Evolutionary conservation across 2,329 filamentous ascomycete species (phyloP).

Genomic region (Ophiocordyceps camponoti-leonardi): DNA sequence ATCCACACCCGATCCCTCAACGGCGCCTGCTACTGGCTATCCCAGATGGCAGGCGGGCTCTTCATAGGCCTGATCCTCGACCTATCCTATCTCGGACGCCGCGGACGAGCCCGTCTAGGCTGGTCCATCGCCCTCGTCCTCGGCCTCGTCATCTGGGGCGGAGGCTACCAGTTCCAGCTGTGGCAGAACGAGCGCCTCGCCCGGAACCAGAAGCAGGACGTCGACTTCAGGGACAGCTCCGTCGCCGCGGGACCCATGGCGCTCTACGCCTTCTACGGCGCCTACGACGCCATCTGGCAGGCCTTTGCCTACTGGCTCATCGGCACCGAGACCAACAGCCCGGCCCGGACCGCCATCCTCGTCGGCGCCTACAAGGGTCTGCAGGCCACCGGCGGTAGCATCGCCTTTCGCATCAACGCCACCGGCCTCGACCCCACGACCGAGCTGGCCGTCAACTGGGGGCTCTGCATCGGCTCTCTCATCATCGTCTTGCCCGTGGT

Average conservation of each 20-base stretch:
- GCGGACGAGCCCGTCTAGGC: slow-evolving; percentile 25
- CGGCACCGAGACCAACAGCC: slow-evolving; percentile 24
- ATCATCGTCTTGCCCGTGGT: slow-evolving; percentile 24
- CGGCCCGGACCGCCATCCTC: slow-evolving; percentile 21
- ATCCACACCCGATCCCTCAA: slow-evolving; percentile 36
- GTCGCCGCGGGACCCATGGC: slow-evolving; percentile 46
- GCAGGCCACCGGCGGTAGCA: slow-evolving; percentile 23
- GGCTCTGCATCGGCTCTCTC: slow-evolving; percentile 24
- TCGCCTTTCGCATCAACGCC: slow-evolving; percentile 27
- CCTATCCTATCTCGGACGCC: slow-evolving; percentile 21
- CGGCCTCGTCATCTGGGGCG: slow-evolving; percentile 37
- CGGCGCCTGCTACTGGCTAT: slow-evolving; percentile 34
- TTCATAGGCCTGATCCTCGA: slow-evolving; percentile 28
- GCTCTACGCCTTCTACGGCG: slow-evolving; percentile 54
- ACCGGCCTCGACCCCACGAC: slow-evolving; percentile 16
- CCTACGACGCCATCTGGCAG: slow-evolving; percentile 52
- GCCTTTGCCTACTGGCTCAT: slow-evolving; percentile 46
- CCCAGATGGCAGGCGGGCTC: slow-evolving; percentile 34
- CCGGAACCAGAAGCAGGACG: slow-evolving; percentile 20
- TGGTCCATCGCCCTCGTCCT: slow-evolving; percentile 28
- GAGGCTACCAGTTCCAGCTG: slow-evolving; percentile 48
- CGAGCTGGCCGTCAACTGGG: slow-evolving; percentile 28
- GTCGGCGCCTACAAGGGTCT: slow-evolving; percentile 29
- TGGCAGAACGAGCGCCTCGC: slow-evolving; percentile 29
- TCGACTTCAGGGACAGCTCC: slow-evolving; percentile 27